Conservation (phyloP, 1,139 yeast species). For the Kazachstania sp. region DNA sequence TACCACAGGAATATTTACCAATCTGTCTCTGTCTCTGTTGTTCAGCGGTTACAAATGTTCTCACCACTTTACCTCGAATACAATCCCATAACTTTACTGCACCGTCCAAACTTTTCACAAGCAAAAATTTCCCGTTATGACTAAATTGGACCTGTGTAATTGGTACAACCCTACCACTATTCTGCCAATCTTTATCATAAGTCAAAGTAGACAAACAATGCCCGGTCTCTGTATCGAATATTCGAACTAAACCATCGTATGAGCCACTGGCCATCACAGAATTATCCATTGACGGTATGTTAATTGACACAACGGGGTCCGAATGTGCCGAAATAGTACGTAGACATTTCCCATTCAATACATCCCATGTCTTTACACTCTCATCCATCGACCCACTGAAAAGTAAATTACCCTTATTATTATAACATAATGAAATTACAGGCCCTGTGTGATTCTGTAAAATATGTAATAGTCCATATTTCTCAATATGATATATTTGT, state of each 20-base stretch:
- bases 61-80: slow-evolving; percentile 65
- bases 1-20: slow-evolving; percentile 35
- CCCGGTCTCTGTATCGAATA: slow-evolving; percentile 83
- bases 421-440: slow-evolving; percentile 65
- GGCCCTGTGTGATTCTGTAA: slow-evolving; percentile 81
- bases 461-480: slow-evolving; percentile 44
- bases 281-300: slow-evolving; percentile 64
- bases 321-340: slow-evolving; percentile 88
- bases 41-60: slow-evolving; percentile 42
- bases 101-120: slow-evolving; percentile 79
- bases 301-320: slow-evolving; percentile 75
- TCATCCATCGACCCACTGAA: slow-evolving; percentile 88
- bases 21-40: no score
- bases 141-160: slow-evolving; percentile 65
- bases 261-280: slow-evolving; percentile 81
- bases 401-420: slow-evolving; percentile 65
- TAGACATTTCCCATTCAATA: slow-evolving; percentile 57
- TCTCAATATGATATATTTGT: slow-evolving; percentile 56
- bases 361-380: slow-evolving; percentile 86
- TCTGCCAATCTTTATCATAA: slow-evolving; percentile 52
- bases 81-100: slow-evolving; percentile 74
- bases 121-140: slow-evolving; percentile 73
- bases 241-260: slow-evolving; percentile 77
- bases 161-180: slow-evolving; percentile 59
- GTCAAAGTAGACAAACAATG: slow-evolving; percentile 88